Base-by-base conservation (phyloP, 805 yeast genomes). In the Pichia gijzeniarum region DNA sequence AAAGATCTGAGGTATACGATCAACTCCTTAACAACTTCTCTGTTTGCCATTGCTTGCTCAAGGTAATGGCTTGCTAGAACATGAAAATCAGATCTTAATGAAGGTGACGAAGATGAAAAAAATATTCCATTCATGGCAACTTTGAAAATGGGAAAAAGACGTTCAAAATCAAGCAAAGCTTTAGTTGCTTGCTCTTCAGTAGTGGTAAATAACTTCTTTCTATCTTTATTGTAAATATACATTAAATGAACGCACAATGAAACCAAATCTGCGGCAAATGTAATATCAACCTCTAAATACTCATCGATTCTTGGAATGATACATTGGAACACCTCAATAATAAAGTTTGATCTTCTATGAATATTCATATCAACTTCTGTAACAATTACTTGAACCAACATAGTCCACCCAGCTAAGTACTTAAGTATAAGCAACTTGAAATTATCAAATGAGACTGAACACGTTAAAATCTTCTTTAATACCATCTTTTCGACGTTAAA, bases 341-440 rank as follows among this genome's bases (percentile, higher is more conserved):
- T 79, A 56, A 91, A 83, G 33, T 77, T 73, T 0, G 79, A 69
- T 40, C 82, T 69, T n/a, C 65, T 62, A 8, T 64, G 55, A 0
- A 71, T 56, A 6, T 68, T 62, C 45, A 79, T 62, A n/a, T 67
- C 67, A 4, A 41, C 18, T 60, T 82, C 89, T 4, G 79, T 70
- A 4, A 86, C 79, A 38, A 87, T 64, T 3, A 88, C 78, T 50
- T 88, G 87, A 20, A 87, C 80, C 41, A 90, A 62, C 53, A 81
- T 82, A 19, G 82, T 80, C 98, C 98, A 91, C 0, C 95, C 76
- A 56, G 82, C 87, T 25, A 91, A 65, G 47, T 82, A 77, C 13
- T 73, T 65, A 39, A 83, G 65, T 49, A 84, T 93, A 8, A 70
- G 67, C 1, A 70, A 60, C 49, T 72, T 72, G 53, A 79, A 72